Evolutionary conservation across 2,329 filamentous ascomycete genomes (phyloP), one percentile per base, ranked within the genome.

Genomic region (Aurifilum marmelostoma): DNA sequence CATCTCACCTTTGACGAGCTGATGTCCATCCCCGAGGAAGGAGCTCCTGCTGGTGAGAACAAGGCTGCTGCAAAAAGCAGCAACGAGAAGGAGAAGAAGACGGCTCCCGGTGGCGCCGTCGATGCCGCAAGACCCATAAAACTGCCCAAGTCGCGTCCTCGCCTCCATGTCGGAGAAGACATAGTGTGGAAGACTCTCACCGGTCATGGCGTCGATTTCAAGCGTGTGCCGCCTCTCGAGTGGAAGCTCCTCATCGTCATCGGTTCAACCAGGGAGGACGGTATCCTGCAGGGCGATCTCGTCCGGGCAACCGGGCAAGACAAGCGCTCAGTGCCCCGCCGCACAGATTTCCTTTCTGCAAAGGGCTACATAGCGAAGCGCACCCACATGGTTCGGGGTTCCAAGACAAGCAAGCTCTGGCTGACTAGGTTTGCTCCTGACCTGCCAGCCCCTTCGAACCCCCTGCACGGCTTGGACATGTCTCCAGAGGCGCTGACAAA

Each of bases 321-420:
- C 76, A 90, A 90, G 74, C 84, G 88, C 64, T 89, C 88, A 1
- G 83, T 90, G 1, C 88, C 88, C 2, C 88, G 86, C 68, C 81
- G 88, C 43, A 90, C 88, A 0, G 87, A 89, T 71, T 82, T 83
- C 3, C 80, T 90, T 1, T 83, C 85, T 5, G 82, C 82, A 71
- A 89, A 89, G 74, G 87, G 88, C 21, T 90, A 90, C 71, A 86
- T 89, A 62, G 84, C 84, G 64, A 90, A 90, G 76, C 83, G 87
- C 54, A 86, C 87, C 4, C 84, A 87, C 1, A 82, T 89, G 27
- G 83, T 88, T 14, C 82, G 84, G 64, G 86, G 86, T 50, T 86
- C 84, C 68, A 88, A 88, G 74, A 89, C 88, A 1, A 89, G 87
- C 79, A 88, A 88, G 74, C 79, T 90, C 66, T 90, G 87, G 85